Percentiles rank a stretch among this genome's conserved stretches.
Evolutionary conservation across 2,329 filamentous ascomycete genomes (phyloP).

Genomic region (Escovopsis sp.): DNA sequence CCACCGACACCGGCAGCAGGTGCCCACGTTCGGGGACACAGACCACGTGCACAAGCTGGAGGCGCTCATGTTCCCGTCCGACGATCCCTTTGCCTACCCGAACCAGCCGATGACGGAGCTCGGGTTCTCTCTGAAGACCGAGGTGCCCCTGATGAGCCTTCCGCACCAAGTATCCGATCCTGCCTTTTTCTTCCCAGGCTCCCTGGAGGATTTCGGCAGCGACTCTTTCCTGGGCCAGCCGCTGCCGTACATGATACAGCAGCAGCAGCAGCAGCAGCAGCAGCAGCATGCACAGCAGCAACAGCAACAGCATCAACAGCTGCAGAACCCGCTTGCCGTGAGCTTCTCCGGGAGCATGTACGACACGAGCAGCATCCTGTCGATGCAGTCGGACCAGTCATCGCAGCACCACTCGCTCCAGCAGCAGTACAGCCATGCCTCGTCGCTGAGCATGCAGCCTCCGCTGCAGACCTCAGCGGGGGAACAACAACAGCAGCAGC

Average conservation of each 20-base stretch:
- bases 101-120: slow-evolving; percentile 57
- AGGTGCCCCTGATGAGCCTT: slow-evolving; percentile 17
- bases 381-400: slow-evolving; percentile 17
- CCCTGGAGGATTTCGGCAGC: slow-evolving; percentile 48
- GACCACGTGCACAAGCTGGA: slow-evolving; percentile 52
- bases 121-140: slow-evolving; percentile 23
- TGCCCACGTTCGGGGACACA: slow-evolving; percentile 17
- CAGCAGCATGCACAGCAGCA: too few species aligned
- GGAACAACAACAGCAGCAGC: slow-evolving; percentile 2
- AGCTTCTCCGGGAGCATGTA: slow-evolving; percentile 31
- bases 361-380: slow-evolving; percentile 25
- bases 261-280: too few species aligned
- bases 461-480: slow-evolving; percentile 11
- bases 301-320: too few species aligned
- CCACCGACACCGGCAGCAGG: slow-evolving; percentile 17
- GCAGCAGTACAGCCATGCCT: slow-evolving; percentile 10
- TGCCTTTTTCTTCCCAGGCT: slow-evolving; percentile 35
- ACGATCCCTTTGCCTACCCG: slow-evolving; percentile 65
- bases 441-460: slow-evolving; percentile 12
- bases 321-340: too few species aligned
- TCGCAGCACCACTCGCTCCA: slow-evolving; percentile 8
- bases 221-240: slow-evolving; percentile 58
- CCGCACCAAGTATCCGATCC: slow-evolving; percentile 19
- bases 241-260: slow-evolving; percentile 50
- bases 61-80: slow-evolving; percentile 66